Conservation (phyloP, 257 asterid species). For the Penstemon davidsonii region DNA sequence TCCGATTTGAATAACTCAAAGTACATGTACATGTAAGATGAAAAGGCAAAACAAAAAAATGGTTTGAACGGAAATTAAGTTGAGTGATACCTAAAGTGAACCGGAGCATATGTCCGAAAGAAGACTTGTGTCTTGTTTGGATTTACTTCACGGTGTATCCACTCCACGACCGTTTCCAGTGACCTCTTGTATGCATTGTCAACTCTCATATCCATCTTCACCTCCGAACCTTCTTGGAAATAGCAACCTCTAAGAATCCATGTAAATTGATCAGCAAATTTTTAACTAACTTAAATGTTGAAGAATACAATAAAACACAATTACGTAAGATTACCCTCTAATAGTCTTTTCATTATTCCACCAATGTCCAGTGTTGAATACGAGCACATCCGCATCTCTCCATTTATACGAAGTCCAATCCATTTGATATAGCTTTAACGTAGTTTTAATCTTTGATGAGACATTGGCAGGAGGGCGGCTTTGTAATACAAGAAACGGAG, state of each 20-base stretch:
- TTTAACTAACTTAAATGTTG: background rate
- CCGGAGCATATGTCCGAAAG: slow-evolving; percentile 88
- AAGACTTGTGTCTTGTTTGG: slow-evolving; percentile 66
- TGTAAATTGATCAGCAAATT: background rate
- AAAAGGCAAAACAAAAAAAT: background rate
- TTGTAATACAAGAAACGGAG: slow-evolving; percentile 88
- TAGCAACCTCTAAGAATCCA: slow-evolving; percentile 41
- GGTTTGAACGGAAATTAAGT: background rate
- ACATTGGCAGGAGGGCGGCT: slow-evolving; percentile 74
- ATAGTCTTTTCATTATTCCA: slow-evolving; percentile 73
- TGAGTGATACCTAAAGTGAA: slow-evolving; percentile 68
- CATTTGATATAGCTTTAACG: slow-evolving; percentile 77
- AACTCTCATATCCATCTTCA: slow-evolving; percentile 32
- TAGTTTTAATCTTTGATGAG: slow-evolving; percentile 50
- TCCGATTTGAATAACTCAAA: background rate
- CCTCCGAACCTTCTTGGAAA: slow-evolving; percentile 30
- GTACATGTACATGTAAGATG: too few relatives aligned
- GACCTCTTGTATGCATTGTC: slow-evolving; percentile 66
- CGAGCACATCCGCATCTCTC: slow-evolving; percentile 72
- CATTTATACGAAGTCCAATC: slow-evolving; percentile 75
- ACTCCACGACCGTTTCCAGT: slow-evolving; percentile 61
- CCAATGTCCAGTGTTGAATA: slow-evolving; percentile 91
- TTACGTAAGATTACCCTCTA: slow-evolving; percentile 49
- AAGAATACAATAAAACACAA: background rate
- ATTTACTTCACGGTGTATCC: slow-evolving; percentile 63